phyloP scores from a whole-genome alignment of 495 filamentous ascomycete species.

The Pyronema omphalodes region DNA sequence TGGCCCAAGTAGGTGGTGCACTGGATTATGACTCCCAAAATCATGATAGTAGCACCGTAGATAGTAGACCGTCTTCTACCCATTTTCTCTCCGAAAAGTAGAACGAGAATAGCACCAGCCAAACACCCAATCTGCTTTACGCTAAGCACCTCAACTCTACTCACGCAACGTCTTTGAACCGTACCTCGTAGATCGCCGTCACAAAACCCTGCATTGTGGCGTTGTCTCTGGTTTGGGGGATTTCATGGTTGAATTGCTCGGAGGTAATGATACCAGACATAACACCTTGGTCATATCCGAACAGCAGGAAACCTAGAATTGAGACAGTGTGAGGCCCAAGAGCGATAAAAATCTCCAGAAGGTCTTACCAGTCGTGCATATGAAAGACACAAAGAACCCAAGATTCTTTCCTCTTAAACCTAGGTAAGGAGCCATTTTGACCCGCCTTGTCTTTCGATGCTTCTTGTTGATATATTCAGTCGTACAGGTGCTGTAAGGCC shows the following conservation, averaged over 20 bases:
- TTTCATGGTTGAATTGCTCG: slow-evolving; percentile 47
- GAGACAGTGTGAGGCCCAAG: slow-evolving; percentile 26
- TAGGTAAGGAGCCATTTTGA: slow-evolving; percentile 28
- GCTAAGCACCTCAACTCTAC: too few relatives aligned
- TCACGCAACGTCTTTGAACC: slow-evolving; percentile 23
- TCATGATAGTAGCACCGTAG: slow-evolving; percentile 49
- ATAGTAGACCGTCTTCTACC: slow-evolving; percentile 45
- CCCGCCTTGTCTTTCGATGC: not conserved
- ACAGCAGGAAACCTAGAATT: slow-evolving; percentile 81
- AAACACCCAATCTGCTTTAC: slow-evolving; percentile 50
- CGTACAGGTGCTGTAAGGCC: too few relatives aligned
- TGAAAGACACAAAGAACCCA: slow-evolving; percentile 41
- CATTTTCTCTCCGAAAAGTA: slow-evolving; percentile 47
- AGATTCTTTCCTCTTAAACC: slow-evolving; percentile 48
- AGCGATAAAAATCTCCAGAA: slow-evolving; percentile 29
- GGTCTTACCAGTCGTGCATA: slow-evolving; percentile 57
- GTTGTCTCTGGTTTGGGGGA: slow-evolving; percentile 45
- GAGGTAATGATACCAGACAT: slow-evolving; percentile 99
- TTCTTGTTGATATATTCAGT: too few relatives aligned
- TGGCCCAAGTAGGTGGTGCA: slow-evolving; percentile 28
- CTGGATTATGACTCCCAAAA: slow-evolving; percentile 55
- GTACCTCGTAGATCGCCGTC: slow-evolving; percentile 65
- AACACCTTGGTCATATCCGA: slow-evolving; percentile 97
- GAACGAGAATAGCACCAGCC: slow-evolving; percentile 50
- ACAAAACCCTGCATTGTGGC: slow-evolving; percentile 62